Percentiles rank a stretch among this genome's conserved stretches.
Conservation (phyloP, 23 red algal genomes). For the Agarophyton chilense region DNA sequence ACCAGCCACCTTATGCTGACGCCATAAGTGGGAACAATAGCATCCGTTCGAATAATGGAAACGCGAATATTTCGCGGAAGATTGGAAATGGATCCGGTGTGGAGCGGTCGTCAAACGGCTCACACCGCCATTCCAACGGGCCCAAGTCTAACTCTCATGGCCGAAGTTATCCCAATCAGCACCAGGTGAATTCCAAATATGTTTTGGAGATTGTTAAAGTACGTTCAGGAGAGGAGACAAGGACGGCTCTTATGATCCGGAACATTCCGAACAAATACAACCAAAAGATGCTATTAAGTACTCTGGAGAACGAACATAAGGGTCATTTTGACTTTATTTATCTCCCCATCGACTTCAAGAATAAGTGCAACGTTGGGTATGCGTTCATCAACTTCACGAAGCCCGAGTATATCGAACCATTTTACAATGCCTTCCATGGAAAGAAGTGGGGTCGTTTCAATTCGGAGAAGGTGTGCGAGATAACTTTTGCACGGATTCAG, state of each 20-base stretch:
- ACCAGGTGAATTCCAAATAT: conserved; percentile 73
- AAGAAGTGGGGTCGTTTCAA: conserved; percentile 93
- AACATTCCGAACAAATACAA: conserved; percentile 99
- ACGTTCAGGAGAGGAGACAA: conserved; percentile 73
- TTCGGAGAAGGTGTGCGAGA: conserved; percentile 94
- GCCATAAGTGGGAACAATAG: background rate
- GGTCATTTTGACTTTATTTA: conserved; percentile 98
- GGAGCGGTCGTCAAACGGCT: background rate
- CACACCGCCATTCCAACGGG: background rate
- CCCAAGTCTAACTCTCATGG: conserved; percentile 16
- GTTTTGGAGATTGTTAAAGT: conserved; percentile 79
- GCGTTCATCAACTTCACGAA: conserved; percentile 94
- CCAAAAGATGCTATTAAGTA: conserved; percentile 84
- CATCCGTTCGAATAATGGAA: background rate
- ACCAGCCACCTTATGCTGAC: background rate
- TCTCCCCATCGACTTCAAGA: conserved; percentile 96
- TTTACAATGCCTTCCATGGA: conserved; percentile 89
- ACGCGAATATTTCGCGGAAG: background rate
- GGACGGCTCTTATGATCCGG: conserved; percentile 91
- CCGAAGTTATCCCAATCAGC: conserved; percentile 26
- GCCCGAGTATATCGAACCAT: conserved; percentile 76
- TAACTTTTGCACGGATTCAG: conserved; percentile 92
- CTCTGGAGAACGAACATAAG: conserved; percentile 75
- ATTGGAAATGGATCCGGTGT: background rate
- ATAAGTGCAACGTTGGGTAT: conserved; percentile 94